phyloP scores from a whole-genome alignment of 139 green algal species.

The Chlamydomonas schloesseri region DNA sequence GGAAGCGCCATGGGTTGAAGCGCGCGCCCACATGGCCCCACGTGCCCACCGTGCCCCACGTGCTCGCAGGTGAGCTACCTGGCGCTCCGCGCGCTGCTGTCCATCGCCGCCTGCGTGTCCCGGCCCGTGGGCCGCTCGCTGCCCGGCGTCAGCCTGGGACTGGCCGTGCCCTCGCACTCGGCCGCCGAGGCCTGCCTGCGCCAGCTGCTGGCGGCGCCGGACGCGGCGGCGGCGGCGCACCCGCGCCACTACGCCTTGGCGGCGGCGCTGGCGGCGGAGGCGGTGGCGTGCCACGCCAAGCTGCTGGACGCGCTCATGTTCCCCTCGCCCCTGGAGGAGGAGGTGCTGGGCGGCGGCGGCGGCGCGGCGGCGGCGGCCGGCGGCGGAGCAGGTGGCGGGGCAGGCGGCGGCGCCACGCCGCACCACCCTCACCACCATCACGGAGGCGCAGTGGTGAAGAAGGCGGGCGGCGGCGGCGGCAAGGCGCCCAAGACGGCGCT shows the following conservation, averaged over 20 bases:
- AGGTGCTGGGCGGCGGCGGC: background rate
- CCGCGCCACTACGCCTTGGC: constrained; percentile 47
- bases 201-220: constrained; percentile 5
- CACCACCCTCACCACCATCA: no score
- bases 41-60: no score
- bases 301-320: constrained; percentile 73
- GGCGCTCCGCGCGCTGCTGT: constrained; percentile 39
- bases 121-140: constrained; percentile 33
- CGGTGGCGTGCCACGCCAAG: constrained; percentile 51
- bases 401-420: background rate
- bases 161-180: constrained; percentile 28
- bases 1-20: no score
- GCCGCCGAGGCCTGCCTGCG: constrained; percentile 38
- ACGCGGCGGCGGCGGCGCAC: background rate
- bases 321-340: constrained; percentile 56
- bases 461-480: background rate
- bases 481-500: constrained; percentile 40
- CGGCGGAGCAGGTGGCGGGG: background rate
- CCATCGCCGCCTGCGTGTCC: constrained; percentile 33
- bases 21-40: no score
- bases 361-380: background rate
- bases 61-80: constrained; percentile 46
- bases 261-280: constrained; percentile 57
- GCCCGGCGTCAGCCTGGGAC: constrained; percentile 12
- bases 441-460: background rate